phyloP scores from a whole-genome alignment of 164 flowering plant genomes.

The Piper betle region DNA sequence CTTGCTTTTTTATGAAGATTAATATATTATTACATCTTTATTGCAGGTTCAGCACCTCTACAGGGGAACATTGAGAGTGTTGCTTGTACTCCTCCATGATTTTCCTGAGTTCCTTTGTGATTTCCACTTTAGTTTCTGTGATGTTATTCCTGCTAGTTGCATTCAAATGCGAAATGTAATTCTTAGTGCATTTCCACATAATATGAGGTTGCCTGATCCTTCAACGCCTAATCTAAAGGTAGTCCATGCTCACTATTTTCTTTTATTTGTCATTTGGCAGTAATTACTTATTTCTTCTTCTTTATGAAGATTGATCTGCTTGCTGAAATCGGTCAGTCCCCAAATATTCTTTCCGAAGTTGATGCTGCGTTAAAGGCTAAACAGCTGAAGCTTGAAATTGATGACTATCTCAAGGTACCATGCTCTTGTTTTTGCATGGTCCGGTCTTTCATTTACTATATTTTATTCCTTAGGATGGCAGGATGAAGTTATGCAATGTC shows the following conservation, averaged over 20 bases:
- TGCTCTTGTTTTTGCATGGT: neutral
- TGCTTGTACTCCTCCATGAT: slow-evolving; percentile 91
- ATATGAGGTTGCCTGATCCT: slow-evolving; percentile 98
- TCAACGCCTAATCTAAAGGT: slow-evolving; percentile 97
- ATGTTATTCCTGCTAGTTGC: slow-evolving; percentile 95
- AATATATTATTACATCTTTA: neutral
- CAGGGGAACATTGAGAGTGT: slow-evolving; percentile 87
- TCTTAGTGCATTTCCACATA: slow-evolving; percentile 96
- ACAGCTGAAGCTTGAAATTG: slow-evolving; percentile 81
- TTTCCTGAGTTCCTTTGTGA: slow-evolving; percentile 97
- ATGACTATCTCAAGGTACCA: slow-evolving; percentile 83
- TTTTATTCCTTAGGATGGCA: too few species aligned
- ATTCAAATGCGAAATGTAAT: slow-evolving; percentile 98
- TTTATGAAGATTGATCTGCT: slow-evolving; percentile 76
- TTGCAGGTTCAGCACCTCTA: slow-evolving; percentile 74
- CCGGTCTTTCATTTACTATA: neutral
- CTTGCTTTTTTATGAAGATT: too few species aligned
- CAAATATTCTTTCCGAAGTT: slow-evolving; percentile 82
- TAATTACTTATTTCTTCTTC: slow-evolving; percentile 1
- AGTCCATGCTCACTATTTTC: neutral
- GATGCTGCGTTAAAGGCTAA: slow-evolving; percentile 80
- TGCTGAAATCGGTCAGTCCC: slow-evolving; percentile 70
- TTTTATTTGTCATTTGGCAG: neutral
- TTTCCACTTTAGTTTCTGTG: slow-evolving; percentile 97
- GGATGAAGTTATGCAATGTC: too few species aligned